Evolutionary conservation across 345 rosid species (phyloP).

Genomic region (Erysimum cheiranthoides): DNA sequence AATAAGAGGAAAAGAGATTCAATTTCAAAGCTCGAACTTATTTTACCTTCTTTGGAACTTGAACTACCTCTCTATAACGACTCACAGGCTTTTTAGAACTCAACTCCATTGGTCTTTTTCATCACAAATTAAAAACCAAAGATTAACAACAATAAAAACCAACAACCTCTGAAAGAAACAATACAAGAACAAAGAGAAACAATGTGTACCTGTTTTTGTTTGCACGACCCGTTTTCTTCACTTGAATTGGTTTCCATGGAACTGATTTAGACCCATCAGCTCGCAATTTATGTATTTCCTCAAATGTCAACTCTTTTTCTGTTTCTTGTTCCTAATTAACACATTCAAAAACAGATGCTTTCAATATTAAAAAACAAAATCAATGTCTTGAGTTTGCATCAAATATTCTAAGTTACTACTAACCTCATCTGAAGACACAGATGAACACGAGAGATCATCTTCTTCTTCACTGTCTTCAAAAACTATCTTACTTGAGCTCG

Average conservation of each 20-base stretch:
- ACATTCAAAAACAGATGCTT: neutral
- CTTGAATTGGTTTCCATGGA: slow-evolving; percentile 44
- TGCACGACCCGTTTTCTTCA: slow-evolving; percentile 59
- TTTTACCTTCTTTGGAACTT: slow-evolving; percentile 74
- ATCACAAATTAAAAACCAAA: slow-evolving; percentile 21
- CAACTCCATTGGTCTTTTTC: slow-evolving; percentile 70
- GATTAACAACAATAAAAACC: neutral
- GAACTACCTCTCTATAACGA: slow-evolving; percentile 76
- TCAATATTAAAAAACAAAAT: neutral
- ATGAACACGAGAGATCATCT: slow-evolving; percentile 23
- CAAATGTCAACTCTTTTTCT: slow-evolving; percentile 76
- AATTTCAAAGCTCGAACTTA: slow-evolving; percentile 12
- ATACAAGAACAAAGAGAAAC: neutral
- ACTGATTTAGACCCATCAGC: slow-evolving; percentile 72
- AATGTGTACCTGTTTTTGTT: slow-evolving; percentile 70
- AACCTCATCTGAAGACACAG: slow-evolving; percentile 46
- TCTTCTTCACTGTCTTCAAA: slow-evolving; percentile 43
- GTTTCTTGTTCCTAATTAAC: slow-evolving; percentile 62
- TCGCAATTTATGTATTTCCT: slow-evolving; percentile 71
- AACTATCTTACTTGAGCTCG: slow-evolving; percentile 39
- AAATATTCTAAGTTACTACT: slow-evolving; percentile 4
- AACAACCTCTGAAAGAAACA: neutral
- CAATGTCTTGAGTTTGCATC: neutral
- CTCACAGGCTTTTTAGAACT: slow-evolving; percentile 81
- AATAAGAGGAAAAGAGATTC: neutral